These are phyloP conservation scores for Trichaptum fuscoviolaceum DNA, from an alignment of 768 basidiomycete species.

Conservation along the genomic window DNA sequence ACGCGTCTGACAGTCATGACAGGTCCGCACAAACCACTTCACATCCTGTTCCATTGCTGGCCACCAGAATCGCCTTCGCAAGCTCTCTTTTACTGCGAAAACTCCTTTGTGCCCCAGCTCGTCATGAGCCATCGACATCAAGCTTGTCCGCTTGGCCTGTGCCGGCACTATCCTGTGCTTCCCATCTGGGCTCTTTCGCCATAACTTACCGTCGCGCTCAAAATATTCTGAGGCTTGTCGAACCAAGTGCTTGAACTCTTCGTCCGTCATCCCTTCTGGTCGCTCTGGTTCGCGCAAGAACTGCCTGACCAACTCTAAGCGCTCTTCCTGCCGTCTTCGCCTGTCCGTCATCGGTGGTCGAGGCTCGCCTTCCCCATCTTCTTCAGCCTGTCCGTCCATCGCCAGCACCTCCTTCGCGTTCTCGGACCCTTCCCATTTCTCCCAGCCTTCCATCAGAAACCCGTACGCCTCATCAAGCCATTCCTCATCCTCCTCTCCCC, in stretches of 20 bases:
- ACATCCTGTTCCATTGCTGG: slow-evolving; percentile 24
- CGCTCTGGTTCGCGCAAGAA: neutral
- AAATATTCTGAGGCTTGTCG: slow-evolving; percentile 8
- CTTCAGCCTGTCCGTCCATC: neutral
- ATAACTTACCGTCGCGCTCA: slow-evolving; percentile 10
- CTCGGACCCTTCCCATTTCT: slow-evolving; percentile 19
- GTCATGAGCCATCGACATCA: slow-evolving; percentile 16
- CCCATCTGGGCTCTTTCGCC: slow-evolving; percentile 11
- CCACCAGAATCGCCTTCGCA: slow-evolving; percentile 26
- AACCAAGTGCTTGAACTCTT: neutral
- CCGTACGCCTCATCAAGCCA: neutral
- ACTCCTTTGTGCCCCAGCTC: slow-evolving; percentile 17
- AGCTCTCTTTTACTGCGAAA: slow-evolving; percentile 10
- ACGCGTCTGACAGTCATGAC: slow-evolving; percentile 9
- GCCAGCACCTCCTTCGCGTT: slow-evolving; percentile 14
- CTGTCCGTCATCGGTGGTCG: neutral
- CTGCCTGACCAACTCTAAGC: neutral
- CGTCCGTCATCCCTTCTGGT: neutral
- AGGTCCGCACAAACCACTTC: slow-evolving; percentile 22
- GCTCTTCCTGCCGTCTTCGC: neutral
- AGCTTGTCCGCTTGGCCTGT: neutral
- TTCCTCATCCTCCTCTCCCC: neutral
- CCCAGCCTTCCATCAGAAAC: neutral
- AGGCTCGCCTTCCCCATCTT: neutral
- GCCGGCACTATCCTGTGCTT: slow-evolving; percentile 16